Percentiles rank a stretch among this genome's conserved stretches.
Evolutionary conservation across 1,284 basidiomycete species (phyloP).

Genomic region (Cryptococcus sp.): DNA sequence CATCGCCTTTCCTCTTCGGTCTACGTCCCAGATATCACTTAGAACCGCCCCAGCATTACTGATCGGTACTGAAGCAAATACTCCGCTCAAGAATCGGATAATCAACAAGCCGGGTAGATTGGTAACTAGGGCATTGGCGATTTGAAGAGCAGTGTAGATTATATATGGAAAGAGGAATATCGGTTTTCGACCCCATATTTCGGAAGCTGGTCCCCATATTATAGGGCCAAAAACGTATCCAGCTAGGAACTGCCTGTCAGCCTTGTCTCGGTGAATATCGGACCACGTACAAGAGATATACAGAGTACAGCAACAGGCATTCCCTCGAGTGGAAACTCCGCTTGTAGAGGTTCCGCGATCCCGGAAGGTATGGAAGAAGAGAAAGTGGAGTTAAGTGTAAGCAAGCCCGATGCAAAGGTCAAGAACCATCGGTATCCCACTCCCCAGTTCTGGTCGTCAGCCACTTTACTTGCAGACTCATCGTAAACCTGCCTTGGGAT

Average conservation of each 20-base stretch:
- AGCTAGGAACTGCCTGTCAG: constrained; percentile 36
- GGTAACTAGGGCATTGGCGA: constrained; percentile 60
- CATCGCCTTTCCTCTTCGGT: constrained; percentile 63
- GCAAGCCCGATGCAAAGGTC: constrained; percentile 57
- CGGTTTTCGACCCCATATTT: constrained; percentile 56
- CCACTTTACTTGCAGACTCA: neutral
- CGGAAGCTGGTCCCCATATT: constrained; percentile 55
- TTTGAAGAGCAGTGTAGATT: constrained; percentile 56
- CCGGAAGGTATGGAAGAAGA: constrained; percentile 46
- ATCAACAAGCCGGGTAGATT: constrained; percentile 61
- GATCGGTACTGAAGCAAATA: constrained; percentile 53
- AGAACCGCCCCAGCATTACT: constrained; percentile 55
- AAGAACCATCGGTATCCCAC: constrained; percentile 59
- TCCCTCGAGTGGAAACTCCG: neutral
- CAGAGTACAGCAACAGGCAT: constrained; percentile 53
- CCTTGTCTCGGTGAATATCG: constrained; percentile 40
- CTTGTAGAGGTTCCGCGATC: constrained; percentile 47
- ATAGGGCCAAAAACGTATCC: constrained; percentile 60
- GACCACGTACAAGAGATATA: constrained; percentile 56
- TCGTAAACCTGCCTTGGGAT: constrained; percentile 38
- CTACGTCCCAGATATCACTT: constrained; percentile 62
- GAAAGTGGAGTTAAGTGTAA: constrained; percentile 63
- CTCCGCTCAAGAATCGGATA: constrained; percentile 66
- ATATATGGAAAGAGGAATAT: constrained; percentile 65
- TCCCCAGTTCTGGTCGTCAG: constrained; percentile 56